Evolutionary conservation across 73 alveolate species (phyloP).

Genomic region (Stentor roeselii): DNA sequence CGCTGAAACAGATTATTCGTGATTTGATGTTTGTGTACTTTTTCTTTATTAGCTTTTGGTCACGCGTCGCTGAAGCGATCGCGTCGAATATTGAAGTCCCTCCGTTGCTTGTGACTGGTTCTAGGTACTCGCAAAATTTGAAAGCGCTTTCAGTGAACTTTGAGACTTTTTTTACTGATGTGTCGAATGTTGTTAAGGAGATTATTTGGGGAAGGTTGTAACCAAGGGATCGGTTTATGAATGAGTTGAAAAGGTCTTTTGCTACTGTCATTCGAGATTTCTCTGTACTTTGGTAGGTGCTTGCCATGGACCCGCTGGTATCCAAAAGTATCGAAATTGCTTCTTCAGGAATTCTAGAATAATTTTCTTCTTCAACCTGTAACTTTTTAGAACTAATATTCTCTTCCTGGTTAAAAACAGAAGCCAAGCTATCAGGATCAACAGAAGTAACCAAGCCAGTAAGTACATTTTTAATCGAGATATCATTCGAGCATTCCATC

Average conservation of each 20-base stretch:
- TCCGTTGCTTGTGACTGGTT: slow-evolving; percentile 34
- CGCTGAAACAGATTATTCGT: slow-evolving; percentile 48
- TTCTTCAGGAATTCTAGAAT: slow-evolving; percentile 35
- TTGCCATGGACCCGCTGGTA: slow-evolving; percentile 48
- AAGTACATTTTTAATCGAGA: background rate
- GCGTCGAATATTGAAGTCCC: slow-evolving; percentile 50
- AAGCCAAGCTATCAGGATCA: background rate
- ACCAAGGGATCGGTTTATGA: slow-evolving; percentile 49
- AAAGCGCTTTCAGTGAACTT: slow-evolving; percentile 38
- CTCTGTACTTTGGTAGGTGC: slow-evolving; percentile 34
- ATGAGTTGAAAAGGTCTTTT: slow-evolving; percentile 37
- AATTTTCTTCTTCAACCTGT: background rate
- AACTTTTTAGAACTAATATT: background rate
- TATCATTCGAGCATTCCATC: background rate
- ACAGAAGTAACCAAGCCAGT: background rate
- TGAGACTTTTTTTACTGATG: slow-evolving; percentile 29
- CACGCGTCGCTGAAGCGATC: slow-evolving; percentile 30
- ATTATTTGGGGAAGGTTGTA: slow-evolving; percentile 38
- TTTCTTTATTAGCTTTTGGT: slow-evolving; percentile 20
- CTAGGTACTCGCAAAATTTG: slow-evolving; percentile 34
- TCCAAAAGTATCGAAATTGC: slow-evolving; percentile 49
- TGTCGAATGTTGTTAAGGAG: slow-evolving; percentile 30
- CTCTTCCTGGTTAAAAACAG: background rate
- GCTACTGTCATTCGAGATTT: slow-evolving; percentile 51
- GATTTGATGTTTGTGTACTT: slow-evolving; percentile 45